Conservation (phyloP, 23 red algal species). For the Agarophyton chilense region DNA sequence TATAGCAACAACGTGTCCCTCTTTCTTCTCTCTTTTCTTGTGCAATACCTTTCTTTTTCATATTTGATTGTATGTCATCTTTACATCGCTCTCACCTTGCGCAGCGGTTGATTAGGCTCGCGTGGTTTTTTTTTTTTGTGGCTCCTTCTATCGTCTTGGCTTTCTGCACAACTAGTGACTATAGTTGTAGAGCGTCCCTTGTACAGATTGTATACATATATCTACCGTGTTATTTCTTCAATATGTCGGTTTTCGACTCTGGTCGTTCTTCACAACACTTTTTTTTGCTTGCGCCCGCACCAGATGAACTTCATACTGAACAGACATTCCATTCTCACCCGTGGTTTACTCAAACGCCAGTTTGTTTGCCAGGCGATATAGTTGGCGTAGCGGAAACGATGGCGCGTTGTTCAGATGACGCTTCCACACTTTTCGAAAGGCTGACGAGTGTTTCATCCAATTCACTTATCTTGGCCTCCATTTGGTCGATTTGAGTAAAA, state of each 20-base stretch:
- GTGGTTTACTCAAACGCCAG: neutral
- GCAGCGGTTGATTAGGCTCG: neutral
- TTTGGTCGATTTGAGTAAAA: slow-evolving; percentile 38
- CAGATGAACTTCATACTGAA: slow-evolving; percentile 19
- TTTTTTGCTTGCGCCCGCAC: neutral
- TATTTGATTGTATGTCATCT: neutral
- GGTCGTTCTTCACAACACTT: neutral
- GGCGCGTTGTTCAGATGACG: neutral
- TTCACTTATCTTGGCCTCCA: slow-evolving; percentile 31
- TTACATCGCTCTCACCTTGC: neutral
- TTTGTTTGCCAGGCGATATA: neutral
- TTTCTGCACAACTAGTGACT: neutral
- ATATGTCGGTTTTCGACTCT: neutral
- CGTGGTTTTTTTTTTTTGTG: neutral
- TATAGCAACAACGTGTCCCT: slow-evolving; percentile 2
- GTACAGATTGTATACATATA: neutral
- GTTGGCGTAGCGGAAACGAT: neutral
- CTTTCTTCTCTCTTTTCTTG: neutral
- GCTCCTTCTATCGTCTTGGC: neutral
- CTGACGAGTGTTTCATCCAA: neutral
- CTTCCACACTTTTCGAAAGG: neutral
- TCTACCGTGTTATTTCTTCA: neutral
- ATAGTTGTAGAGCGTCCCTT: neutral
- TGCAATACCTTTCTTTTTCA: neutral
- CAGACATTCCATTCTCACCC: neutral